Evolutionary conservation across 2,329 filamentous ascomycete genomes (phyloP).

Genomic region (Helicocarpus griseus): DNA sequence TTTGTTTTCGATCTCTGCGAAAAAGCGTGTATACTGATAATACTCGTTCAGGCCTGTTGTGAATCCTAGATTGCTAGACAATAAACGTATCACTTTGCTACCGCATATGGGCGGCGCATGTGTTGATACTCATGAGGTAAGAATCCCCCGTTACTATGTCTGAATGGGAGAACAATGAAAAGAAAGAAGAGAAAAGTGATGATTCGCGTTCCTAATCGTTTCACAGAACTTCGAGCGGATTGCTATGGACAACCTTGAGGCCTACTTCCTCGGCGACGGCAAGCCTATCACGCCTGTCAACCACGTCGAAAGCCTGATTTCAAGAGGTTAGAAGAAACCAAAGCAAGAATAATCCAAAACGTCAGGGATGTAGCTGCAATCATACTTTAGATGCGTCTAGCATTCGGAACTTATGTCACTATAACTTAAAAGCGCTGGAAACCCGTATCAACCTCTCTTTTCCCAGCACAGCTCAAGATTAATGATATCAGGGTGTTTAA

Average conservation of each 20-base stretch:
- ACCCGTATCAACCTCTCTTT: too few species aligned
- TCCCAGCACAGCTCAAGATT: too few species aligned
- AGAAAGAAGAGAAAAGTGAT: neutral
- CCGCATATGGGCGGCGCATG: conserved; percentile 13
- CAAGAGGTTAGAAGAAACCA: neutral
- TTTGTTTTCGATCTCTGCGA: neutral
- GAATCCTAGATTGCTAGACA: conserved; percentile 11
- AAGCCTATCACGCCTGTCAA: conserved; percentile 14
- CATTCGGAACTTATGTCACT: too few species aligned
- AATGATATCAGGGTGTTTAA: too few species aligned
- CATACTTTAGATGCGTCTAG: neutral
- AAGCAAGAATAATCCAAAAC: neutral
- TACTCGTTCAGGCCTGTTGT: conserved; percentile 7
- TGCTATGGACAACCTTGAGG: conserved; percentile 14
- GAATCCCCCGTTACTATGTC: neutral
- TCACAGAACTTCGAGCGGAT: conserved; percentile 13
- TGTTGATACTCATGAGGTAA: conserved; percentile 9
- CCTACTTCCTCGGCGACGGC: conserved; percentile 13
- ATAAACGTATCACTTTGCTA: conserved; percentile 12
- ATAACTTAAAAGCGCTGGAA: too few species aligned
- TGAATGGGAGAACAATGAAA: neutral
- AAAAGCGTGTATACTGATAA: neutral
- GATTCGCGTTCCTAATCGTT: neutral
- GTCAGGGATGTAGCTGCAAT: neutral
- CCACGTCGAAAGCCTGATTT: conserved; percentile 5